Percentiles rank a stretch among this genome's conserved stretches.
phyloP scores from a whole-genome alignment of 2,329 filamentous ascomycete species.

The Ophioceras dolichostomum region DNA sequence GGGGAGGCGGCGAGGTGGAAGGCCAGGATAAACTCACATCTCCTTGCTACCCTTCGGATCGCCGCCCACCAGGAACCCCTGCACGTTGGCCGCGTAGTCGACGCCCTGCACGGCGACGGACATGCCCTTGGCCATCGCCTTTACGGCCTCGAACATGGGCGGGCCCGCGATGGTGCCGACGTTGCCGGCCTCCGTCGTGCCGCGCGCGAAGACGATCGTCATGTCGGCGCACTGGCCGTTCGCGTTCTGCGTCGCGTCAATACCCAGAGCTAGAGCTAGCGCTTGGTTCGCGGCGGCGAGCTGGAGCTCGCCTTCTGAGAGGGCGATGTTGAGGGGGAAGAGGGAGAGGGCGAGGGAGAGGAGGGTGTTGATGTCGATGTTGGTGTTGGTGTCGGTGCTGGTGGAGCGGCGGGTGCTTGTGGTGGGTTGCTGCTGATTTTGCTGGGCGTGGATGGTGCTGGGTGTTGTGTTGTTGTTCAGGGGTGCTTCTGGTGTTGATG shows the following conservation, averaged over 20 bases:
- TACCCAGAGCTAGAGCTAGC: neutral
- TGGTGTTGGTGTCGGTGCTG: too few species aligned
- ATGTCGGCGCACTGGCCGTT: conserved; percentile 6
- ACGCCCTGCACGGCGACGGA: conserved; percentile 14
- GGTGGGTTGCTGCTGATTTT: too few species aligned
- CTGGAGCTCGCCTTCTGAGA: too few species aligned
- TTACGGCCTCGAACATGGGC: conserved; percentile 11
- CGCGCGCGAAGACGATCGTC: conserved; percentile 15
- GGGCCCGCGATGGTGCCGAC: conserved; percentile 14
- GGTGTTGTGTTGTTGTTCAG: too few species aligned
- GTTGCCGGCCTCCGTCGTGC: conserved; percentile 14
- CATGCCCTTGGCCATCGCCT: conserved; percentile 4
- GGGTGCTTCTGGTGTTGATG: too few species aligned
- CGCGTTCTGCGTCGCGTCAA: neutral
- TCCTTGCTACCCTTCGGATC: conserved; percentile 7
- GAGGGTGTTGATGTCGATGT: too few species aligned
- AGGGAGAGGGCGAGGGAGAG: too few species aligned
- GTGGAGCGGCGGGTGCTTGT: too few species aligned
- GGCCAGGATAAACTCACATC: conserved; percentile 4
- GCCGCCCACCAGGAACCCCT: conserved; percentile 12
- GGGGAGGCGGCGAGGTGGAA: too few species aligned
- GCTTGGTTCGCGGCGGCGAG: too few species aligned
- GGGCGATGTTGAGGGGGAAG: too few species aligned
- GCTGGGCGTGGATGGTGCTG: too few species aligned
- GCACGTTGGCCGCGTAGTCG: conserved; percentile 11